Evolutionary conservation across 2,329 filamentous ascomycete genomes (phyloP), one percentile per base, ranked within the genome.

Genomic region (Cladosporium velox): DNA sequence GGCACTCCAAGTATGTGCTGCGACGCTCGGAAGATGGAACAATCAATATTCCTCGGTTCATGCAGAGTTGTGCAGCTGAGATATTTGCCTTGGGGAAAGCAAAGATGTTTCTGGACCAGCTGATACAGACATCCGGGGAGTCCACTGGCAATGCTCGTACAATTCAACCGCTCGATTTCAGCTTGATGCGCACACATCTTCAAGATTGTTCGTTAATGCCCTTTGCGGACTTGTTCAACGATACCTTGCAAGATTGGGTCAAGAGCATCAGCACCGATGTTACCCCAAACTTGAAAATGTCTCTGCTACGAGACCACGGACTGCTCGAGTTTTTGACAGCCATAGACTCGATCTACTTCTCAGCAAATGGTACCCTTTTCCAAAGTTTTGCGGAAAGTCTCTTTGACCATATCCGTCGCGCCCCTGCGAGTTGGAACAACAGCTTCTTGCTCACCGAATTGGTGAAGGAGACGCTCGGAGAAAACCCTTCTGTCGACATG

Each of bases 71-170:
- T 1, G 87, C 87, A 0, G 80, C 82, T 28, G 90, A 88, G 68
- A 92, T 97, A 44, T 94, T 97, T 72, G 92, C 89, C 1, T 89
- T 92, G 1, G 94, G 94, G 0, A 97, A 97, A 78, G 96, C 90
- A 72, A 89, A 95, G 65, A 87, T 95, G 1, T 90, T 97, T 54
- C 80, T 97, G n/a, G 89, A 89, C 67, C 86, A 90, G 58, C 82
- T 97, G 12, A 87, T 88, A 65, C 82, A 85, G 67, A 76, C 72
- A 68, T 30, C 24, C 34, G 55, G n/a, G 24, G 26, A 30, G n/a
- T 1, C 34, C 14, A 26, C 6, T 10, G 38, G 8, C 3, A 10
- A 12, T 30, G 3, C 35, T 14, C 34, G 65, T 75, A 67, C 57
- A 77, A 24, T 38, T 18, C 24, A 35, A 55, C 10, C 26, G 28